phyloP scores from a whole-genome alignment of 768 basidiomycete species.

The Boletus rufocinnamomeus region DNA sequence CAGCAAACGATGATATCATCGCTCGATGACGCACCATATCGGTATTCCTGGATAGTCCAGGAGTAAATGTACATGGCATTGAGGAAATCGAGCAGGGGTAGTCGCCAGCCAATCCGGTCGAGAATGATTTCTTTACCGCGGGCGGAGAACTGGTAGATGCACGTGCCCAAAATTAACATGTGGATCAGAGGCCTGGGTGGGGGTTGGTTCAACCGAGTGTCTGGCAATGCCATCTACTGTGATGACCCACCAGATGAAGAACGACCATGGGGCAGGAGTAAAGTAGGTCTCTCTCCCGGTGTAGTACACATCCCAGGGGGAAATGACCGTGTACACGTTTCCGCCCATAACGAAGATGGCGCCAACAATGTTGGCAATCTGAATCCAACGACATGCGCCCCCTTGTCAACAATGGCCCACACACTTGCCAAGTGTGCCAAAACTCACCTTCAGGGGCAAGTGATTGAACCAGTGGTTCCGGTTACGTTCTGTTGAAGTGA shows the following conservation, averaged over 20 bases:
- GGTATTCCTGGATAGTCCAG: constrained; percentile 55
- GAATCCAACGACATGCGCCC: not conserved
- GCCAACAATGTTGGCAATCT: constrained; percentile 58
- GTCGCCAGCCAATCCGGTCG: constrained; percentile 66
- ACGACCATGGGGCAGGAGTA: constrained; percentile 64
- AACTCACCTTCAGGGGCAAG: constrained; percentile 53
- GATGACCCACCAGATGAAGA: constrained; percentile 55
- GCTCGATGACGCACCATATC: constrained; percentile 36
- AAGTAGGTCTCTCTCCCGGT: constrained; percentile 63
- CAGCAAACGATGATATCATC: not conserved
- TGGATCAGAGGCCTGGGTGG: constrained; percentile 57
- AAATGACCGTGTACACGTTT: constrained; percentile 62
- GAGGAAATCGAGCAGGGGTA: constrained; percentile 62
- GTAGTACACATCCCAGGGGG: constrained; percentile 50
- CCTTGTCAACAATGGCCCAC: constrained; percentile 6
- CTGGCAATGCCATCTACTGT: not conserved
- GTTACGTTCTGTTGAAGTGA: constrained; percentile 18
- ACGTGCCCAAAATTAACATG: constrained; percentile 62
- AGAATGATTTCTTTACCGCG: constrained; percentile 58
- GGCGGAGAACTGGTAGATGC: constrained; percentile 60
- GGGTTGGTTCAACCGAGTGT: not conserved
- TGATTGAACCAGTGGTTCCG: constrained; percentile 47
- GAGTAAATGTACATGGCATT: constrained; percentile 67
- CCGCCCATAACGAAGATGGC: constrained; percentile 59
- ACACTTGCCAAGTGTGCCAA: not conserved